Conservation (phyloP, 176 grass and related monocot genomes). For the Elaeis guineensis region DNA sequence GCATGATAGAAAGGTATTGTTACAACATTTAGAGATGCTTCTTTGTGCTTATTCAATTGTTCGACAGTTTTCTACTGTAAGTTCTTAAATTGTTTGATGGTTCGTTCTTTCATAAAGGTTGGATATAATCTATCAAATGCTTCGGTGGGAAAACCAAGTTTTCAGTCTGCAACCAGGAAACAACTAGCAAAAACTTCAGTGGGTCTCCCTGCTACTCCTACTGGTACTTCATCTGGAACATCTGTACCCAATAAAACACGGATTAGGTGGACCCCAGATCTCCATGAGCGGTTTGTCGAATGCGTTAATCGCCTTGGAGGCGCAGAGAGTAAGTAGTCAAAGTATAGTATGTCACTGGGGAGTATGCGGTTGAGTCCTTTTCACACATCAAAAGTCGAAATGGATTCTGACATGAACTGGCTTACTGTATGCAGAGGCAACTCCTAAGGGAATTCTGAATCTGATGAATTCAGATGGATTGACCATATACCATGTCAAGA, state of each 20-base stretch:
- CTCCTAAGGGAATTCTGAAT: conserved; percentile 79
- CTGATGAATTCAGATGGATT: conserved; percentile 76
- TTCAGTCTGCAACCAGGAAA: conserved; percentile 29
- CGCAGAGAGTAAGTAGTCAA: conserved; percentile 52
- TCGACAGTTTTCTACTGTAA: no score
- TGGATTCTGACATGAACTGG: neutral
- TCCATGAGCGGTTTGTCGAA: conserved; percentile 74
- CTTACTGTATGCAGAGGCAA: conserved; percentile 46
- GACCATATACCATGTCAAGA: conserved; percentile 94
- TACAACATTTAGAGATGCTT: no score
- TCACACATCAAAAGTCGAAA: no score
- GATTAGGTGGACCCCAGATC: conserved; percentile 87
- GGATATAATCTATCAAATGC: conserved; percentile 19
- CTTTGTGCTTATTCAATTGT: no score
- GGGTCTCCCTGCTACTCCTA: conserved; percentile 2
- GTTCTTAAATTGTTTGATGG: neutral
- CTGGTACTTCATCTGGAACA: conserved; percentile 4
- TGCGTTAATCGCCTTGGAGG: conserved; percentile 76
- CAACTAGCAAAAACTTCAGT: conserved; percentile 11
- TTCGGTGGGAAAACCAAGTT: conserved; percentile 17
- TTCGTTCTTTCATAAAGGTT: conserved; percentile 30
- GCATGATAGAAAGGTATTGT: no score
- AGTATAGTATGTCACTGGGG: neutral
- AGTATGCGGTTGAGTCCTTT: no score
- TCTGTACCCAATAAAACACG: conserved; percentile 46